Conservation (phyloP, 352 stramenopile species). For the Thraustochytrium sp. region DNA sequence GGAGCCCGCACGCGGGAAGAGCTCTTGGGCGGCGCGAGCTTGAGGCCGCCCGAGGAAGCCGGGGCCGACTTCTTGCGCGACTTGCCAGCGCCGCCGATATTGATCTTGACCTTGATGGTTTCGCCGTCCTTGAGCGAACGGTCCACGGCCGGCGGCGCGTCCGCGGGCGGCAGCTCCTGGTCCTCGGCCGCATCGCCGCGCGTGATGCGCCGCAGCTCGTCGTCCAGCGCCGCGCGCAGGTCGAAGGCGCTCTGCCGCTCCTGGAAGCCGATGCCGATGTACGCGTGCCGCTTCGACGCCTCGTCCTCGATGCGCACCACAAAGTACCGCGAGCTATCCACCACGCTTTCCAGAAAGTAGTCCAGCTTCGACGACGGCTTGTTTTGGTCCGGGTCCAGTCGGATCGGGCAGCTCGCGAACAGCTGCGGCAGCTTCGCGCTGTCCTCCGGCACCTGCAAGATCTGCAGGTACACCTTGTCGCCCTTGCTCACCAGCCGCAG, state of each 20-base stretch:
- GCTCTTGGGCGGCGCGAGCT: slow-evolving; percentile 2
- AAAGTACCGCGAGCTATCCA: slow-evolving; percentile 34
- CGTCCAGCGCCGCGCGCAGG: slow-evolving; percentile 14
- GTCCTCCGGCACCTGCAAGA: slow-evolving; percentile 11
- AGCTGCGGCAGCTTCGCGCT: slow-evolving; percentile 4
- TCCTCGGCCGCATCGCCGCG: background rate
- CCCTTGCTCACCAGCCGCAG: slow-evolving; percentile 28
- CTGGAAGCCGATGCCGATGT: slow-evolving; percentile 38
- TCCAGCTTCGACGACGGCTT: slow-evolving; percentile 32
- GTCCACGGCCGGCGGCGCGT: background rate
- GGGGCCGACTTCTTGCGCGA: background rate
- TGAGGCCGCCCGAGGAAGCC: background rate
- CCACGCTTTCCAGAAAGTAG: slow-evolving; percentile 27
- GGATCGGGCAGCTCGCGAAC: slow-evolving; percentile 38
- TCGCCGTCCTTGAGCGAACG: slow-evolving; percentile 30
- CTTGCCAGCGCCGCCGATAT: background rate
- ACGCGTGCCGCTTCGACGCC: slow-evolving; percentile 14
- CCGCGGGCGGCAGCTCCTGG: background rate
- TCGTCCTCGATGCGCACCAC: slow-evolving; percentile 18
- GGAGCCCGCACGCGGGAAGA: background rate
- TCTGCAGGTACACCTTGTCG: slow-evolving; percentile 40
- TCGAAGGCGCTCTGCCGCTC: slow-evolving; percentile 38
- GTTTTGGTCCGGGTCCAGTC: background rate
- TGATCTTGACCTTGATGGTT: slow-evolving; percentile 39
- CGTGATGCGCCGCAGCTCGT: slow-evolving; percentile 15